Conservation (phyloP, 768 basidiomycete genomes). For the Phlebiopsis gigantea region DNA sequence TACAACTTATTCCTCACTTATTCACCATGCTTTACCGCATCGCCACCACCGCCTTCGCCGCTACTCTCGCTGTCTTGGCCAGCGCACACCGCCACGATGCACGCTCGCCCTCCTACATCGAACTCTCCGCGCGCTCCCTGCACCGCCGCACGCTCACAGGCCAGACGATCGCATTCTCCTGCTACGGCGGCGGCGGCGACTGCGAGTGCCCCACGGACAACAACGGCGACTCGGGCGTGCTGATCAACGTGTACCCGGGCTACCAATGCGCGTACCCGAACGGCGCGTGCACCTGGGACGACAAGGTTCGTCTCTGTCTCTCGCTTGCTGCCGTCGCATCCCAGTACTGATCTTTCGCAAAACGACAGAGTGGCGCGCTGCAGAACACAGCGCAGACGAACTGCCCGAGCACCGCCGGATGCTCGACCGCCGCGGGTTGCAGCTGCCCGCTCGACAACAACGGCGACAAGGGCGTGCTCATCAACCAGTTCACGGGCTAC, state of each 20-base stretch:
- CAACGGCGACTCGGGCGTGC: conserved; percentile 17
- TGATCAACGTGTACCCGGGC: conserved; percentile 20
- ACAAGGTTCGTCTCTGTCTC: conserved; percentile 7
- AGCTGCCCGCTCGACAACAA: conserved; percentile 16
- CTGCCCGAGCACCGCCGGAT: conserved; percentile 14
- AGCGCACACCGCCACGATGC: not conserved
- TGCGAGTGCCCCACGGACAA: conserved; percentile 17
- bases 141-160: conserved; percentile 9
- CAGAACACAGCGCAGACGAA: conserved; percentile 17
- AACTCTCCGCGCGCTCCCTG: not conserved
- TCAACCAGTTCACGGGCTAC: conserved; percentile 22
- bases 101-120: not conserved
- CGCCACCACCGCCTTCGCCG: not conserved
- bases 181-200: conserved; percentile 17
- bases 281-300: conserved; percentile 20
- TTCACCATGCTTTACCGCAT: conserved; percentile 2
- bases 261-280: conserved; percentile 18
- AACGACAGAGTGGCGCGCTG: conserved; percentile 14
- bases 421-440: conserved; percentile 13
- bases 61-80: not conserved
- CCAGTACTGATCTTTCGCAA: not conserved
- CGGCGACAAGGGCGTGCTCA: conserved; percentile 16
- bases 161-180: conserved; percentile 17
- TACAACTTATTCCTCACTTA: not conserved
- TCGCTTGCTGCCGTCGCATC: not conserved